phyloP scores from a whole-genome alignment of 306 rosid species.

The Sicyos baderoa region DNA sequence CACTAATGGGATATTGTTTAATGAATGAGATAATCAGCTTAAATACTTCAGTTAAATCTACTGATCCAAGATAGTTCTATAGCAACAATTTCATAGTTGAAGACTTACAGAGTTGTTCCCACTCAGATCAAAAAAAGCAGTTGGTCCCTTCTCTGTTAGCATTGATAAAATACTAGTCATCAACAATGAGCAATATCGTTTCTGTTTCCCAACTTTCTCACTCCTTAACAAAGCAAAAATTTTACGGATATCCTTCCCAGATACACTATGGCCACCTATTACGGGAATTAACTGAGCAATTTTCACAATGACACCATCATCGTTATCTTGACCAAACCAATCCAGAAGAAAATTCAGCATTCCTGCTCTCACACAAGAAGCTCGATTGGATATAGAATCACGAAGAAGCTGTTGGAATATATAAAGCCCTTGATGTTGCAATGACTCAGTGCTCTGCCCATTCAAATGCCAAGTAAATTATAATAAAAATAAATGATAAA shows the following conservation, averaged over 20 bases:
- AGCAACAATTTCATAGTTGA: constrained; percentile 5
- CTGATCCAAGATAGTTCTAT: background rate
- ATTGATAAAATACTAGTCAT: constrained; percentile 73
- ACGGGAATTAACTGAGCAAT: constrained; percentile 79
- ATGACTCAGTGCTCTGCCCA: constrained; percentile 99
- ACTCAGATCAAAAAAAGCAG: constrained; percentile 84
- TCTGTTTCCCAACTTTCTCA: constrained; percentile 71
- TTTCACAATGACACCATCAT: constrained; percentile 56
- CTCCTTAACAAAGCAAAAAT: constrained; percentile 85
- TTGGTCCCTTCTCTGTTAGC: constrained; percentile 93
- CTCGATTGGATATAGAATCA: constrained; percentile 88
- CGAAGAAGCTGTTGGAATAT: constrained; percentile 69
- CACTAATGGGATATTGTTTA: no score
- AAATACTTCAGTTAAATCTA: background rate
- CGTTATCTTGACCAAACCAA: constrained; percentile 82
- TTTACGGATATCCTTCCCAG: constrained; percentile 96
- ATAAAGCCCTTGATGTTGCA: constrained; percentile 66
- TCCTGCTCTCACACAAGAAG: constrained; percentile 95
- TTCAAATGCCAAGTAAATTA: constrained; percentile 21
- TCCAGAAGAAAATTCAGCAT: constrained; percentile 92
- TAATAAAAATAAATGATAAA: constrained; percentile 10
- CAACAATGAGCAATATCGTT: constrained; percentile 73
- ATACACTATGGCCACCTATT: constrained; percentile 95
- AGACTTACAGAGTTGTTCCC: constrained; percentile 82
- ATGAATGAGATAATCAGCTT: background rate